Evolutionary conservation across 257 asterid genomes (phyloP).

Genomic region (Solanum dulcamara): DNA sequence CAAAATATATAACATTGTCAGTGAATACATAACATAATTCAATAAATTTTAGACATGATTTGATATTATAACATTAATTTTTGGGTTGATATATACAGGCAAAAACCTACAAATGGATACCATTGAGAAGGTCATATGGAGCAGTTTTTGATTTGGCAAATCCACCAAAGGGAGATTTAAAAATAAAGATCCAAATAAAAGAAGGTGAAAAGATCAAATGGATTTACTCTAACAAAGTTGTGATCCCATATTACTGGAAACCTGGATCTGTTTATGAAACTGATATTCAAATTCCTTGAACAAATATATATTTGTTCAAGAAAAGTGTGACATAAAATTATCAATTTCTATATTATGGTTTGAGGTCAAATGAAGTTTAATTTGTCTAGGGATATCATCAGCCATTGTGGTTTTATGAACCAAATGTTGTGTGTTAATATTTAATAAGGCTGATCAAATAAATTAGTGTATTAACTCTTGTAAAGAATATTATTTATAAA

Average conservation of each 20-base stretch:
- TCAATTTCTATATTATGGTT: background rate
- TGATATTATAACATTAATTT: background rate
- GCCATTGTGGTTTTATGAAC: background rate
- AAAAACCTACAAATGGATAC: background rate
- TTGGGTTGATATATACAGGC: background rate
- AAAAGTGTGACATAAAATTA: background rate
- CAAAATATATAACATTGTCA: no score
- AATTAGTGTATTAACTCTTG: background rate
- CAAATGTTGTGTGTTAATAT: background rate
- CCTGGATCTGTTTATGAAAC: constrained; percentile 7
- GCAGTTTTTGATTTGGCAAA: constrained; percentile 11
- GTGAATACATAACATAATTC: no score
- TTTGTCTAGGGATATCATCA: background rate
- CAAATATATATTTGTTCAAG: background rate
- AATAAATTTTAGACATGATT: no score
- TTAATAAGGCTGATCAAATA: background rate
- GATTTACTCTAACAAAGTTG: background rate
- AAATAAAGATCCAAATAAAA: constrained; percentile 4
- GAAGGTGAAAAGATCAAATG: background rate
- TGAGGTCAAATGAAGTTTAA: background rate
- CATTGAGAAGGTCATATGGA: constrained; percentile 12
- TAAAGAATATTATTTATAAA: background rate
- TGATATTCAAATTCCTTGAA: constrained; percentile 8
- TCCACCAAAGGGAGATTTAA: constrained; percentile 10
- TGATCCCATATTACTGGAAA: constrained; percentile 10